Evolutionary conservation across 1,284 basidiomycete species (phyloP), one percentile per base, ranked within the genome.

Genomic region (Xanthoconium separans): DNA sequence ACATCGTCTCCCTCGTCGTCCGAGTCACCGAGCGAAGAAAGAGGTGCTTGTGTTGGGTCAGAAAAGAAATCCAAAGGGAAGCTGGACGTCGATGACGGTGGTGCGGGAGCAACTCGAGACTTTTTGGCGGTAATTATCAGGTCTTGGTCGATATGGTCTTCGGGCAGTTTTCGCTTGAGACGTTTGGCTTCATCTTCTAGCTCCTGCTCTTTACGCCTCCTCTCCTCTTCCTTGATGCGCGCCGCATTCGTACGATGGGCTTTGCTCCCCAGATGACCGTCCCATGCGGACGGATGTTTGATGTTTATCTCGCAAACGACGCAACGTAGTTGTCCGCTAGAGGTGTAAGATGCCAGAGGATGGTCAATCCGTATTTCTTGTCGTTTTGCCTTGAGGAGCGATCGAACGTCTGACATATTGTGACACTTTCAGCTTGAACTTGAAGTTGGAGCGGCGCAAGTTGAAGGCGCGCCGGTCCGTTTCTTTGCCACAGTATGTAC

Each of bases 201-300:
- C 50, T 71, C 70, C 52, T 69, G 59, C 59, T 70, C 69, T 63
- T 73, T 75, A 54, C 69, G 70, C 29, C 58, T 64, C 50, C 68
- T 74, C 59, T 84, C 79, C 62, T 83, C 78, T 59, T 84, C 81
- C 55, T 74, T 79, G 44, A 83, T 61, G 27, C 79, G 78, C 12
- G 76, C 75, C 9, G 84, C 83, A 61, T 80, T 85, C 36, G 76
- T 83, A 47, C 86, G 83, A 67, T 91, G 90, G 4, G 70, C 72
- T 72, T 91, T 93, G 74, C 84, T 89, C 11, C 86, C 89, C n/a
- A 92, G 67, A 69, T 92, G 89, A 15, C 89, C 89, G 54, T 90
- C 84, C 91, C 90, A 93, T n/a, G 87, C 84, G 20, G 84, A 81
- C 4, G 87, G 79, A 61, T 88, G 81, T 64, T 91, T 93, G 55